Conservation (phyloP, 1,284 basidiomycete genomes). For the Ceratobasidium sp. region DNA sequence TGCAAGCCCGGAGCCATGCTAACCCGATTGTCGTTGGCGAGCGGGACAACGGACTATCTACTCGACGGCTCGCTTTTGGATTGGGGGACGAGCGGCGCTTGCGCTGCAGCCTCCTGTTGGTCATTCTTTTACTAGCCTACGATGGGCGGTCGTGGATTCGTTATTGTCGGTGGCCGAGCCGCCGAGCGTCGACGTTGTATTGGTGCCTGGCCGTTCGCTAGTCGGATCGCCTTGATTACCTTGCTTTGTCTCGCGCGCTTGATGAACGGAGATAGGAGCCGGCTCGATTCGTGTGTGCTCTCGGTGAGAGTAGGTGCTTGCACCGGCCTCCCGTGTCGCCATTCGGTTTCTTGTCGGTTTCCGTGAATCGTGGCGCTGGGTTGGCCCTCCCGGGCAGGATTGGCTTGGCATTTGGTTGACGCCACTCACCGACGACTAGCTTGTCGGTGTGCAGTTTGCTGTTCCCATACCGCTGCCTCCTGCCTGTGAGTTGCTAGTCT, state of each 20-base stretch:
- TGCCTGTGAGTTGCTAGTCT: slow-evolving; percentile 15
- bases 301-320: slow-evolving; percentile 31
- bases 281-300: slow-evolving; percentile 12
- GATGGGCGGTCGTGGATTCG: slow-evolving; percentile 1
- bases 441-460: slow-evolving; percentile 32
- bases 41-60: neutral
- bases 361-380: slow-evolving; percentile 8
- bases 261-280: slow-evolving; percentile 18
- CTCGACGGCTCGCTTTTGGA: slow-evolving; percentile 9
- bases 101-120: slow-evolving; percentile 17
- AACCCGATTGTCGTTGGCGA: slow-evolving; percentile 16
- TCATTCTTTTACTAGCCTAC: slow-evolving; percentile 24
- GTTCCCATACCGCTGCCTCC: slow-evolving; percentile 20
- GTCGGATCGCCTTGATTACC: slow-evolving; percentile 15
- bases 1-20: neutral
- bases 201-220: slow-evolving; percentile 11
- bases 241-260: slow-evolving; percentile 9
- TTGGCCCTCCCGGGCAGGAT: slow-evolving; percentile 8
- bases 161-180: slow-evolving; percentile 31
- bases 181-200: slow-evolving; percentile 7
- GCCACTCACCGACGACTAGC: slow-evolving; percentile 35
- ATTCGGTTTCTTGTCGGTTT: neutral
- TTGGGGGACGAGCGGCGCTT: slow-evolving; percentile 20
- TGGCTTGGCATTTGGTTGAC: slow-evolving; percentile 22
- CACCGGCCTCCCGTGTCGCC: slow-evolving; percentile 11